These are phyloP conservation scores for Candida peoriensis DNA, from an alignment of 805 yeast genomes.

Conservation along the genomic window DNA sequence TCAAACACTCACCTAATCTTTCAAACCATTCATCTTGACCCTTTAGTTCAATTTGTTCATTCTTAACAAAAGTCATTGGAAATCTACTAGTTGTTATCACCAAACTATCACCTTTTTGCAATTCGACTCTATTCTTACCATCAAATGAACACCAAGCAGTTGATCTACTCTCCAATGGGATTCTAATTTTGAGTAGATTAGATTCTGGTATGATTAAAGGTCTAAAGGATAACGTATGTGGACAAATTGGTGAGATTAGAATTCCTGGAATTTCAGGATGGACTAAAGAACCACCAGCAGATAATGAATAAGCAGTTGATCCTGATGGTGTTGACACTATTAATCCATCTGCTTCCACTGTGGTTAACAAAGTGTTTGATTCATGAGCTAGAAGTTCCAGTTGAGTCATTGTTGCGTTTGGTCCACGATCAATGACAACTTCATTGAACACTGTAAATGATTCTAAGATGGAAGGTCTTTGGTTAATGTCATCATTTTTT, in stretches of 20 bases:
- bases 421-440: slow-evolving; percentile 47
- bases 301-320: slow-evolving; percentile 50
- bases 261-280: slow-evolving; percentile 51
- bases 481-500: slow-evolving; percentile 20
- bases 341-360: slow-evolving; percentile 64
- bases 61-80: slow-evolving; percentile 27
- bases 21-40: slow-evolving; percentile 27
- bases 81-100: slow-evolving; percentile 30
- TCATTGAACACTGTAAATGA: slow-evolving; percentile 34
- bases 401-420: slow-evolving; percentile 46
- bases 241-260: slow-evolving; percentile 48
- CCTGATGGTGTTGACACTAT: slow-evolving; percentile 66
- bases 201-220: slow-evolving; percentile 51
- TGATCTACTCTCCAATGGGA: slow-evolving; percentile 28
- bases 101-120: slow-evolving; percentile 28
- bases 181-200: slow-evolving; percentile 27
- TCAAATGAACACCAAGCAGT: slow-evolving; percentile 34
- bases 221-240: slow-evolving; percentile 45
- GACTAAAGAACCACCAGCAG: slow-evolving; percentile 48
- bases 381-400: slow-evolving; percentile 44
- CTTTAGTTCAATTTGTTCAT: slow-evolving; percentile 19
- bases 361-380: slow-evolving; percentile 47
- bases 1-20: slow-evolving; percentile 28
- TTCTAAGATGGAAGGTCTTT: slow-evolving; percentile 14
- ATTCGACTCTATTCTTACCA: slow-evolving; percentile 29